A percentile compares a stretch with the other conserved stretches of the same genome.
These are phyloP conservation scores for Centaurea solstitialis DNA, from an alignment of 129 eudicot species.

Conservation along the genomic window DNA sequence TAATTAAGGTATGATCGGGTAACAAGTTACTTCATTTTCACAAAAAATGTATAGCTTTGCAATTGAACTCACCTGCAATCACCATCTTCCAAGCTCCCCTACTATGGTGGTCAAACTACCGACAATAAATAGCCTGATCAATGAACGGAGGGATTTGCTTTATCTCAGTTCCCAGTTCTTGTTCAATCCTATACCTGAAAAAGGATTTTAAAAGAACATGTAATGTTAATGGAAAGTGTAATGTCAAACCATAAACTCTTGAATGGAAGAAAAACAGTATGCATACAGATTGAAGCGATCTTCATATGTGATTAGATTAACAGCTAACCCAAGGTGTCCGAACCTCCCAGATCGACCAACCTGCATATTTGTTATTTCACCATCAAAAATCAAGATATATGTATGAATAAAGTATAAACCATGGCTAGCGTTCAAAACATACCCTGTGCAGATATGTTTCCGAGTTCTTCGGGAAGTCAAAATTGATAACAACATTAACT, in stretches of 20 bases:
- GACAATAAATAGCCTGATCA: constrained; percentile 86
- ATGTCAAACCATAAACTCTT: not conserved
- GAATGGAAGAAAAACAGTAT: not conserved
- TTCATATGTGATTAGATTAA: constrained; percentile 85
- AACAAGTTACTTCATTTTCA: constrained; percentile 6
- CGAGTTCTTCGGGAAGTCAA: constrained; percentile 83
- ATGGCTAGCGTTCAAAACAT: constrained; percentile 16
- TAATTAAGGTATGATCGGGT: not conserved
- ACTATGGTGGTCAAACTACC: constrained; percentile 22
- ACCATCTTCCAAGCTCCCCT: constrained; percentile 12
- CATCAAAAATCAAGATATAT: not conserved
- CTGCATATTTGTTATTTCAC: constrained; percentile 31
- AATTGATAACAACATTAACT: constrained; percentile 89
- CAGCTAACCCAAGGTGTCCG: constrained; percentile 91
- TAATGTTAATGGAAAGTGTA: not conserved
- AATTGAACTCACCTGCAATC: constrained; percentile 26
- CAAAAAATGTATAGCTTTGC: not conserved
- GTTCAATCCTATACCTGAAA: constrained; percentile 87
- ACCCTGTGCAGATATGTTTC: constrained; percentile 96
- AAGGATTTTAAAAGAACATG: not conserved
- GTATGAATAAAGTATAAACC: not conserved
- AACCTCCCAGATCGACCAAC: constrained; percentile 96
- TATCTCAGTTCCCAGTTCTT: constrained; percentile 91
- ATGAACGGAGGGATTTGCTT: constrained; percentile 94
- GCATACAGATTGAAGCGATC: constrained; percentile 89